Percentiles rank a stretch among this genome's conserved stretches.
Conservation (phyloP, 2,329 filamentous ascomycete genomes). For the Scopulariopsis brevicaulis region DNA sequence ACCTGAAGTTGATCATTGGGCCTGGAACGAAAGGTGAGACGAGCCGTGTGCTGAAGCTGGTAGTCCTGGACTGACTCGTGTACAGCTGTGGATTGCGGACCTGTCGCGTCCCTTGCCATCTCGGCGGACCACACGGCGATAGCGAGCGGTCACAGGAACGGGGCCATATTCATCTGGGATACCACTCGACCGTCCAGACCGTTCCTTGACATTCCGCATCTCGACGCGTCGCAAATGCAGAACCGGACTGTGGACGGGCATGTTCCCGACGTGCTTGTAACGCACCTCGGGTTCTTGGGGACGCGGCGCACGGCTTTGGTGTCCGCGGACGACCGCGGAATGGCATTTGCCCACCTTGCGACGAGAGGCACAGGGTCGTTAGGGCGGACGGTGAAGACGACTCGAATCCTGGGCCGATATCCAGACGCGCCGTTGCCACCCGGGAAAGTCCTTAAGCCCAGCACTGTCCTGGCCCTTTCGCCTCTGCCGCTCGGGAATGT, state of each 20-base stretch:
- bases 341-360: conserved; percentile 96
- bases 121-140: conserved; percentile 91
- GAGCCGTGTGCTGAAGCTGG: neutral
- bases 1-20: conserved; percentile 85
- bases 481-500: conserved; percentile 89
- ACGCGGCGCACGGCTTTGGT: conserved; percentile 89
- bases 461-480: conserved; percentile 86
- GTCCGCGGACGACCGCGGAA: conserved; percentile 86
- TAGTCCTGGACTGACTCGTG: conserved; percentile 15
- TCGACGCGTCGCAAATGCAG: conserved; percentile 54
- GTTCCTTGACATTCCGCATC: conserved; percentile 75
- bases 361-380: conserved; percentile 82
- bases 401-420: conserved; percentile 83
- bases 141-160: conserved; percentile 79
- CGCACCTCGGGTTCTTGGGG: conserved; percentile 90
- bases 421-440: conserved; percentile 54
- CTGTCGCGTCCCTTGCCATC: conserved; percentile 77
- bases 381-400: conserved; percentile 77
- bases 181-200: conserved; percentile 70
- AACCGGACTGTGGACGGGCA: conserved; percentile 71
- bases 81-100: conserved; percentile 76
- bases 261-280: conserved; percentile 61
- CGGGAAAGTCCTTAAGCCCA: conserved; percentile 70
- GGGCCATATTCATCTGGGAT: conserved; percentile 96
- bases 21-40: conserved; percentile 76